Conservation (phyloP, 2,329 filamentous ascomycete genomes). For the Penicillium sp. region DNA sequence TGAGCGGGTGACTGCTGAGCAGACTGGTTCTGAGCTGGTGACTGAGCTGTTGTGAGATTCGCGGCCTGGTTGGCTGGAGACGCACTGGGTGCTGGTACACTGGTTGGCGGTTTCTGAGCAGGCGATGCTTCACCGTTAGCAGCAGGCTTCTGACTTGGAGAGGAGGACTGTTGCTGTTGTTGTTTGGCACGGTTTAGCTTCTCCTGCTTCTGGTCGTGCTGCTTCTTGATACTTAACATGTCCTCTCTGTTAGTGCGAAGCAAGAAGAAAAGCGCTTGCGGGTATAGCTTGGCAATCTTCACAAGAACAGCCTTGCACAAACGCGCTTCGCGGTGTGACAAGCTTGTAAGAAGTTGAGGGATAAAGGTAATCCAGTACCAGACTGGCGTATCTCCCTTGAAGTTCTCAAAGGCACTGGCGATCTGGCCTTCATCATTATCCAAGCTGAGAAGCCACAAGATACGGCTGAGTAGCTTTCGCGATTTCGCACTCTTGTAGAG, state of each 20-base stretch:
- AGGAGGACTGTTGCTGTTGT: slow-evolving; percentile 50
- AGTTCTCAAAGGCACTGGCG: slow-evolving; percentile 85
- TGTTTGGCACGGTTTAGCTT: slow-evolving; percentile 65
- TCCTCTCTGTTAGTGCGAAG: slow-evolving; percentile 92
- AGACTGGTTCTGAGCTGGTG: slow-evolving; percentile 20
- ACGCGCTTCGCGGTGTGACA: slow-evolving; percentile 86
- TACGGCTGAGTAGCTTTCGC: slow-evolving; percentile 85
- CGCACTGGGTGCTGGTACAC: slow-evolving; percentile 33
- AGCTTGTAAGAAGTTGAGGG: slow-evolving; percentile 86
- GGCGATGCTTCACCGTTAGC: slow-evolving; percentile 45
- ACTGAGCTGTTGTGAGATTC: slow-evolving; percentile 27
- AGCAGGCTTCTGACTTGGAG: slow-evolving; percentile 36
- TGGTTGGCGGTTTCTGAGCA: slow-evolving; percentile 49
- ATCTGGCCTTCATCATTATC: slow-evolving; percentile 85
- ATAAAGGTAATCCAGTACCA: slow-evolving; percentile 99
- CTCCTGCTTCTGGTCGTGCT: slow-evolving; percentile 66
- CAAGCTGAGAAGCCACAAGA: slow-evolving; percentile 91
- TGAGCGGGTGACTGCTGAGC: slow-evolving; percentile 25
- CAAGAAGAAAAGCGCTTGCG: slow-evolving; percentile 94
- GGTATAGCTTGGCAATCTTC: slow-evolving; percentile 93
- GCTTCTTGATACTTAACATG: slow-evolving; percentile 87
- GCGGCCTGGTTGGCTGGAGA: slow-evolving; percentile 25
- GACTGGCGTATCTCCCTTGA: slow-evolving; percentile 93
- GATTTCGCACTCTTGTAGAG: slow-evolving; percentile 98
- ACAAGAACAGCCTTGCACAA: slow-evolving; percentile 83